phyloP scores from a whole-genome alignment of 2,329 filamentous ascomycete genomes.

The Trichocomaceae sp. region DNA sequence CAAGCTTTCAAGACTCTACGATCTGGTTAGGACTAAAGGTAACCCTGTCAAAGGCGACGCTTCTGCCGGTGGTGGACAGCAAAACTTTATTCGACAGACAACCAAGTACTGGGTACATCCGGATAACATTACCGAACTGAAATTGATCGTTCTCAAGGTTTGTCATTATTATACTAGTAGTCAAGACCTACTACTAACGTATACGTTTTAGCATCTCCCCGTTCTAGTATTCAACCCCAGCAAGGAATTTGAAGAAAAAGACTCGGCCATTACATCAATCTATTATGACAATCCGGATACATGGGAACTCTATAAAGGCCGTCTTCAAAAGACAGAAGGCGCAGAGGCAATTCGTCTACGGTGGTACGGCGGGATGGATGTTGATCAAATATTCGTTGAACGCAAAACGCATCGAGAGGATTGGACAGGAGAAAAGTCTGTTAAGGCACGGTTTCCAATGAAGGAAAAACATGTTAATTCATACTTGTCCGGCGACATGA shows the following conservation, averaged over 20 bases:
- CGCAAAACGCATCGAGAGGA: conserved; percentile 97
- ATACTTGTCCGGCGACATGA: conserved; percentile 76
- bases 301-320: conserved; percentile 90
- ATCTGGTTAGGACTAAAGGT: conserved; percentile 85
- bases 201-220: conserved; percentile 64
- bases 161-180: conserved; percentile 7
- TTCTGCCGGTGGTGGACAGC: conserved; percentile 81
- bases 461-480: conserved; percentile 98
- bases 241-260: conserved; percentile 88
- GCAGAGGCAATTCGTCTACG: conserved; percentile 92
- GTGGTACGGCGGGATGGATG: conserved; percentile 97
- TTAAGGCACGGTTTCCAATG: conserved; percentile 89
- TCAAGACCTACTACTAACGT: background rate
- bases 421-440: conserved; percentile 98
- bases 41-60: conserved; percentile 90
- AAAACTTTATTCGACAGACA: conserved; percentile 92
- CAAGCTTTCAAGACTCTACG: conserved; percentile 90
- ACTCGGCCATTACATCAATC: conserved; percentile 94
- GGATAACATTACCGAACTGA: conserved; percentile 96
- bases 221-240: conserved; percentile 95
- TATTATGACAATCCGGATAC: conserved; percentile 95
- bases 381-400: conserved; percentile 92
- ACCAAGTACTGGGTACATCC: conserved; percentile 99
- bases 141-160: conserved; percentile 89
- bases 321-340: conserved; percentile 94